These are phyloP conservation scores for Heliamphora ciliata DNA, from an alignment of 179 eudicot genomes.

Conservation along the genomic window DNA sequence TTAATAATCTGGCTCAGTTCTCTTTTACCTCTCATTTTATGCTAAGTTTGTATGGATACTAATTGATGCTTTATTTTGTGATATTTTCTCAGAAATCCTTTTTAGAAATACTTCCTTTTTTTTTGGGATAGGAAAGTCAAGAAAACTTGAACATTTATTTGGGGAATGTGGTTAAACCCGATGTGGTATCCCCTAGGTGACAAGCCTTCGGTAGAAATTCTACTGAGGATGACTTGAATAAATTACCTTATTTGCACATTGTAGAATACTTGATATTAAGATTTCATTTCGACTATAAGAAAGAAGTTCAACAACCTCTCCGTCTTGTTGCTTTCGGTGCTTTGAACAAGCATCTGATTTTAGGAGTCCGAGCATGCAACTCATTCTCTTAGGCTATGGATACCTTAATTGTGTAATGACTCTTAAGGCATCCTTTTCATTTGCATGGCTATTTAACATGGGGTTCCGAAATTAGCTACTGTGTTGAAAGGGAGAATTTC, in stretches of 20 bases:
- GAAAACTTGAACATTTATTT: no score
- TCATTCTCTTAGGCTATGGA: not conserved
- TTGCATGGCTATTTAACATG: not conserved
- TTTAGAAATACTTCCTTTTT: no score
- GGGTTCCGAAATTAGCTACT: slow-evolving; percentile 5
- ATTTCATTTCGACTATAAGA: not conserved
- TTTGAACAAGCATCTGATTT: not conserved
- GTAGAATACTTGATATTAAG: not conserved
- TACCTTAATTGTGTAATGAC: not conserved
- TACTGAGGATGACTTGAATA: not conserved
- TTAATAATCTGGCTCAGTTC: not conserved
- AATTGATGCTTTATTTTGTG: not conserved
- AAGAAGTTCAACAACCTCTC: not conserved
- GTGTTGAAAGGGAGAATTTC: not conserved
- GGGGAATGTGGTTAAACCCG: no score
- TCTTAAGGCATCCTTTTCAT: not conserved
- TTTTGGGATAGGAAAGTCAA: no score
- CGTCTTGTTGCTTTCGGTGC: not conserved
- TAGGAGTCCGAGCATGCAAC: not conserved
- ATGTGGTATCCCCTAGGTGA: no score
- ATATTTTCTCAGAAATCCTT: not conserved
- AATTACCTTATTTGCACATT: not conserved
- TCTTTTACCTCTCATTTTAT: not conserved
- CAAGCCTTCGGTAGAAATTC: no score
- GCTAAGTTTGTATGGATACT: not conserved